Evolutionary conservation across 371 early-diverging fungal species (phyloP), one percentile per base, ranked within the genome.

Genomic region (Catenaria anguillulae): DNA sequence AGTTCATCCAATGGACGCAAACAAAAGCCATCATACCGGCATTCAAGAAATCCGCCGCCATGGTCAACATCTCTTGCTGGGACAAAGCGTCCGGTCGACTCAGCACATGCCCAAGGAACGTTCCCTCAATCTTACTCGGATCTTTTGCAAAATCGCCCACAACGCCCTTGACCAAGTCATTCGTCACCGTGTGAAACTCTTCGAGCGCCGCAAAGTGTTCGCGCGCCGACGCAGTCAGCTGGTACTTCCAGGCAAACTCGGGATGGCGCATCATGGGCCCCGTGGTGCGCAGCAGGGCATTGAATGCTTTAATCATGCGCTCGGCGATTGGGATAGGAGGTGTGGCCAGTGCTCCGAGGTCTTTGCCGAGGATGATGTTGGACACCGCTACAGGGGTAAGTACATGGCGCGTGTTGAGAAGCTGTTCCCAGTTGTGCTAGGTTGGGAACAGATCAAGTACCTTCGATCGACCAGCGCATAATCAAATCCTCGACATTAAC

Each of bases 401-500:
- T n/a, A n/a, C n/a, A n/a, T n/a, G n/a, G n/a, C n/a, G n/a, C n/a
- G n/a, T n/a, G n/a, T n/a, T n/a, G n/a, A n/a, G n/a, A n/a, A n/a
- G n/a, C n/a, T n/a, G n/a, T n/a, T n/a, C n/a, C n/a, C n/a, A 40
- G 40, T 40, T 40, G 40, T n/a, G n/a, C n/a, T n/a, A 21, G 43
- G 43, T 21, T 42, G 43, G 43, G 43, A 42, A 19, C 43, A 21
- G 21, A 21, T 42, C 48, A 1, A 2, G 29, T 26, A 26, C 48
- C 48, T 48, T 48, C 48, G 24, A 48, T 48, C 48, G 48, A 4
- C 48, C 48, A 48, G 6, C 48, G 48, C 48, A 48, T 48, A 24
- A 48, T 24, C 48, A 24, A 12, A 8, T 48, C 48, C 19, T 48
- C 48, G 12, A 48, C 12, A 24, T 12, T 24, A 24, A 48, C 12